Conservation (phyloP, 768 basidiomycete species). For the Plicaturopsis crispa region DNA sequence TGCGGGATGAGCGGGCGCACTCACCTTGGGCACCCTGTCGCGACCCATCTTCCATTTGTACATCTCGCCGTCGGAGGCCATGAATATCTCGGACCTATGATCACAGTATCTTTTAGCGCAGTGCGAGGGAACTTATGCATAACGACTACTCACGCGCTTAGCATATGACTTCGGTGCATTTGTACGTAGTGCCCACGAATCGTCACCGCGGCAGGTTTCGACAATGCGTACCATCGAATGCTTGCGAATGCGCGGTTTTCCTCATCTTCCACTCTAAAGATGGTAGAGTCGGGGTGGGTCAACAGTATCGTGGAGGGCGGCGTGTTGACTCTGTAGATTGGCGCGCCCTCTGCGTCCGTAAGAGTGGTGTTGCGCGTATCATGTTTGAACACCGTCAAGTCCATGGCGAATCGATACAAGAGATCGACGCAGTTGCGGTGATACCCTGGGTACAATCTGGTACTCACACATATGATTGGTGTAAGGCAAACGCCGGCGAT, state of each 20-base stretch:
- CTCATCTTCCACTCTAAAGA: not conserved
- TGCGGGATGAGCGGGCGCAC: not conserved
- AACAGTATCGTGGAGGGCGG: not conserved
- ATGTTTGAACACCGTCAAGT: too few species aligned
- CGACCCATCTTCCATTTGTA: conserved; percentile 10
- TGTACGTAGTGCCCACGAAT: not conserved
- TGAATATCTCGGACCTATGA: conserved; percentile 4
- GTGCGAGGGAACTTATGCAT: not conserved
- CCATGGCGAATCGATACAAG: too few species aligned
- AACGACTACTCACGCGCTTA: not conserved
- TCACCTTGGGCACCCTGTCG: too few species aligned
- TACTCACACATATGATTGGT: too few species aligned
- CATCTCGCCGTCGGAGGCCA: conserved; percentile 6
- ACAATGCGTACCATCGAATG: not conserved
- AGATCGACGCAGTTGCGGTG: too few species aligned
- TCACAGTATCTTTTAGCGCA: not conserved
- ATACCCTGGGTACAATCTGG: too few species aligned
- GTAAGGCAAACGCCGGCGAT: too few species aligned
- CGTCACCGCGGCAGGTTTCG: not conserved
- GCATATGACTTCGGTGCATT: not conserved
- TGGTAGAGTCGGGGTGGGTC: not conserved
- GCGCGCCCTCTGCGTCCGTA: not conserved
- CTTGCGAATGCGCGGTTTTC: not conserved
- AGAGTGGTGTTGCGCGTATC: not conserved
- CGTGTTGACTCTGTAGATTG: not conserved